Evolutionary conservation across 345 rosid genomes (phyloP), one percentile per base, ranked within the genome.

Genomic region (Gossypium sturtianum): DNA sequence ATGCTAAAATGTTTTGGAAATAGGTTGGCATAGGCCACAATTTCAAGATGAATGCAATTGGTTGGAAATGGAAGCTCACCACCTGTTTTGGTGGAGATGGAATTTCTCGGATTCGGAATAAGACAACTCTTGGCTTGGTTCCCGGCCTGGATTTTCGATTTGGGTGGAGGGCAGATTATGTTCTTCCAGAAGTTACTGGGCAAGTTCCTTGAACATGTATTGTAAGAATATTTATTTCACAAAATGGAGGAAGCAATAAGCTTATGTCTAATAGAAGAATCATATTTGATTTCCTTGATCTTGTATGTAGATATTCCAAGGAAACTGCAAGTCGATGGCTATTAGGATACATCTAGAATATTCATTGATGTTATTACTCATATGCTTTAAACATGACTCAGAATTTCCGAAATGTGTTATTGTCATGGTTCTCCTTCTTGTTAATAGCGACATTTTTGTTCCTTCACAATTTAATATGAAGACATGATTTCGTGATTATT

Each of bases 61-160:
- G 90, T 58, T 92, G 97, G 97, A 88, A 92, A 80, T 94, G 97
- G 95, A 94, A 91, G 73, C 95, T 94, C 74, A 88, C 87, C 2
- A 83, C 98, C 49, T 88, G 95, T 80, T 84, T 89, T 41, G 98
- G 98, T 64, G 97, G 97, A 45, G 97, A 92, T 75, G 92, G 97
- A 59, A 62, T 94, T 22, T 92, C 98, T 45, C 84, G 91, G 44
- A 85, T 94, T 34, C 88, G 78, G 75, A 92, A 92, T 81, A 92
- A 94, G 86, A 89, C 98, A 54, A 81, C 91, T 2, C 78, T 92
- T 66, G 95, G 95, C 57, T 71, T 89, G 76, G 88, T 76, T 84
- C 97, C 97, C 74, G 97, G 97, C 72, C 29, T 91, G 54, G 97
- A 91, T 89, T 80, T 94, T 9, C 90, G 97, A 53, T 89, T 94